Conservation (phyloP, 768 basidiomycete species). For the Russula lepida region DNA sequence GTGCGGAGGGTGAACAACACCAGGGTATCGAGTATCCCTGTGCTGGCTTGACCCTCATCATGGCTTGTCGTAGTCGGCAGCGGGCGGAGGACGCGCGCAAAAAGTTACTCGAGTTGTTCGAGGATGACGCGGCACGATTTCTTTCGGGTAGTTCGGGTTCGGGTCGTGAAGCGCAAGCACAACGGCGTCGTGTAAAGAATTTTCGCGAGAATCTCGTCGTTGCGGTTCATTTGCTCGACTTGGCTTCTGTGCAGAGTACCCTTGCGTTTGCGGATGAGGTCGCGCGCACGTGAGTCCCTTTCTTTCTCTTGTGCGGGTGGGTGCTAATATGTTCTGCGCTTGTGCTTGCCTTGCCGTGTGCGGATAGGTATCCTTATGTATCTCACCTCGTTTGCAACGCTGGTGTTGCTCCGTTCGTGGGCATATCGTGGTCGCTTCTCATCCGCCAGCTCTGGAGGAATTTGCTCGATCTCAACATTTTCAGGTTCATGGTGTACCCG, state of each 20-base stretch:
- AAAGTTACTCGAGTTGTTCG: slow-evolving; percentile 46
- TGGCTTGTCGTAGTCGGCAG: slow-evolving; percentile 67
- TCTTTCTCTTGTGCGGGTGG: not conserved
- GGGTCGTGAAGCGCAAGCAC: slow-evolving; percentile 34
- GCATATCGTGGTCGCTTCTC: slow-evolving; percentile 42
- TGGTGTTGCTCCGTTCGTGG: slow-evolving; percentile 51
- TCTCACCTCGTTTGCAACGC: slow-evolving; percentile 80
- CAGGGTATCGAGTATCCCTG: slow-evolving; percentile 27
- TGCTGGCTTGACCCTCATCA: slow-evolving; percentile 59
- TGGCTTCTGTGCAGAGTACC: slow-evolving; percentile 51
- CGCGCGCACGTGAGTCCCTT: slow-evolving; percentile 39
- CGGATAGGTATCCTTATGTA: slow-evolving; percentile 62
- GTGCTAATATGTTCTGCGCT: not conserved
- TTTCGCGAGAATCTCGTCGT: slow-evolving; percentile 56
- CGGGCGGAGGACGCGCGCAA: slow-evolving; percentile 54
- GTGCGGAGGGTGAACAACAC: slow-evolving; percentile 15
- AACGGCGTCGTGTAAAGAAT: slow-evolving; percentile 36
- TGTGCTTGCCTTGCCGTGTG: no score
- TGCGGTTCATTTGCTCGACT: slow-evolving; percentile 54
- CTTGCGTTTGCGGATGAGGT: slow-evolving; percentile 54
- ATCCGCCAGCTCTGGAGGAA: slow-evolving; percentile 39
- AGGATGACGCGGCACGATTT: slow-evolving; percentile 39
- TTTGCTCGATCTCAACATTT: slow-evolving; percentile 26
- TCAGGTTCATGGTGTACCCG: slow-evolving; percentile 46
- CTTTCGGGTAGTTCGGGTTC: slow-evolving; percentile 24